Conservation (phyloP, 192 early-diverging fungal species). For the Entophlyctis helioformis region DNA sequence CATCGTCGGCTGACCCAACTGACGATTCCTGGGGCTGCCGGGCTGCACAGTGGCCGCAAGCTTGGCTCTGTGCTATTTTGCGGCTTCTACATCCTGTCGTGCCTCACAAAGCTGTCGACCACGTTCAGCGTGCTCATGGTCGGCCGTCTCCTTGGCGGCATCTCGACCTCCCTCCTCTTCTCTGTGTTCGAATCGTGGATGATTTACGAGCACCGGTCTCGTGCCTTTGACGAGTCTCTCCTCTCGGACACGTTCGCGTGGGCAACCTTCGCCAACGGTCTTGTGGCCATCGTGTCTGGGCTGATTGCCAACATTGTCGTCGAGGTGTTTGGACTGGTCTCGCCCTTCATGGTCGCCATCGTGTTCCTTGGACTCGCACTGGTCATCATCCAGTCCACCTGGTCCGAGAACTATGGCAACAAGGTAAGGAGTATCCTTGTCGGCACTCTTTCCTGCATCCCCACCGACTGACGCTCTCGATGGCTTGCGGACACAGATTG, state of each 20-base stretch:
- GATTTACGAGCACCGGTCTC: slow-evolving; percentile 21
- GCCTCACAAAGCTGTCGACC: slow-evolving; percentile 19
- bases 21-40: neutral
- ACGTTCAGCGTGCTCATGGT: slow-evolving; percentile 20
- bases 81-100: slow-evolving; percentile 21
- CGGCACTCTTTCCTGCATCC: too few species aligned
- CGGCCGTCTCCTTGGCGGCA: slow-evolving; percentile 32
- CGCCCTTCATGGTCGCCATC: slow-evolving; percentile 53
- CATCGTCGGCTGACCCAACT: neutral
- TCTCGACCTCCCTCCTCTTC: slow-evolving; percentile 32
- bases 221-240: slow-evolving; percentile 34
- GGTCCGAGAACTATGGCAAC: slow-evolving; percentile 66
- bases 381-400: slow-evolving; percentile 34
- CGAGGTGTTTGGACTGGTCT: slow-evolving; percentile 33
- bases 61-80: slow-evolving; percentile 20
- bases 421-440: too few species aligned
- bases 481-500: too few species aligned
- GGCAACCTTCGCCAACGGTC: slow-evolving; percentile 54
- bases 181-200: slow-evolving; percentile 41
- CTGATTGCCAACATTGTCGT: slow-evolving; percentile 41
- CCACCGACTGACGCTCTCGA: too few species aligned
- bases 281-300: slow-evolving; percentile 49
- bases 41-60: slow-evolving; percentile 20
- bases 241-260: slow-evolving; percentile 52
- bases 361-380: slow-evolving; percentile 32